phyloP scores from a whole-genome alignment of 1,284 basidiomycete genomes.

The Apiotrichum porosum region DNA sequence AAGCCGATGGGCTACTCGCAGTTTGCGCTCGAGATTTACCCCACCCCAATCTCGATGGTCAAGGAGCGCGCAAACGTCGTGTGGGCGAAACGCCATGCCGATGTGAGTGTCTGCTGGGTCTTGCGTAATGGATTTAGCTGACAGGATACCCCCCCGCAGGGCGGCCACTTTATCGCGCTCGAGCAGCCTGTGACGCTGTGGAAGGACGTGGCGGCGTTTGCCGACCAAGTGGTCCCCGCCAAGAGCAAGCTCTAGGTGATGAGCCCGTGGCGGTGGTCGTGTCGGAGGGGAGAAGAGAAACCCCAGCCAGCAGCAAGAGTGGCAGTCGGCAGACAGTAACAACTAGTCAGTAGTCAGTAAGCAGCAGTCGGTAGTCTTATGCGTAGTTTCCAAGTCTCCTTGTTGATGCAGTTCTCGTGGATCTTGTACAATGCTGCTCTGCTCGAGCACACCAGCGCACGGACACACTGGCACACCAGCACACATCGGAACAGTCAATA shows the following conservation, averaged over 20 bases:
- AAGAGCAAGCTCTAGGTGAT: neutral
- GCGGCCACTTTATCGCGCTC: conserved; percentile 50
- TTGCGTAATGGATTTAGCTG: neutral
- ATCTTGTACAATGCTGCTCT: too few species aligned
- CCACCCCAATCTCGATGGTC: conserved; percentile 43
- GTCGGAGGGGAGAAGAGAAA: too few species aligned
- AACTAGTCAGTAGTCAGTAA: too few species aligned
- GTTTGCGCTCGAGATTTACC: conserved; percentile 46
- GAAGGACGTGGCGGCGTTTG: conserved; percentile 37
- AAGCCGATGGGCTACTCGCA: conserved; percentile 49
- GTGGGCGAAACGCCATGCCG: conserved; percentile 39
- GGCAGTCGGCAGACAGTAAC: too few species aligned
- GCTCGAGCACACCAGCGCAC: too few species aligned
- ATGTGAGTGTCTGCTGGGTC: conserved; percentile 35
- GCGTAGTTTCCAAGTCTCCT: too few species aligned
- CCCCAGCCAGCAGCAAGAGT: too few species aligned
- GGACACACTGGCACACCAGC: too few species aligned
- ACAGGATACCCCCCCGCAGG: conserved; percentile 22
- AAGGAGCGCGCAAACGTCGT: conserved; percentile 40
- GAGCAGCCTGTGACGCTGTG: conserved; percentile 49
- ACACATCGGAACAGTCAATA: too few species aligned
- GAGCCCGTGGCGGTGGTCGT: too few species aligned
- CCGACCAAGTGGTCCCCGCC: conserved; percentile 14
- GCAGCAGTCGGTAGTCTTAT: too few species aligned
- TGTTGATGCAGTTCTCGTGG: too few species aligned